phyloP scores from a whole-genome alignment of 1,284 basidiomycete genomes.

The Meripilus lineatus region DNA sequence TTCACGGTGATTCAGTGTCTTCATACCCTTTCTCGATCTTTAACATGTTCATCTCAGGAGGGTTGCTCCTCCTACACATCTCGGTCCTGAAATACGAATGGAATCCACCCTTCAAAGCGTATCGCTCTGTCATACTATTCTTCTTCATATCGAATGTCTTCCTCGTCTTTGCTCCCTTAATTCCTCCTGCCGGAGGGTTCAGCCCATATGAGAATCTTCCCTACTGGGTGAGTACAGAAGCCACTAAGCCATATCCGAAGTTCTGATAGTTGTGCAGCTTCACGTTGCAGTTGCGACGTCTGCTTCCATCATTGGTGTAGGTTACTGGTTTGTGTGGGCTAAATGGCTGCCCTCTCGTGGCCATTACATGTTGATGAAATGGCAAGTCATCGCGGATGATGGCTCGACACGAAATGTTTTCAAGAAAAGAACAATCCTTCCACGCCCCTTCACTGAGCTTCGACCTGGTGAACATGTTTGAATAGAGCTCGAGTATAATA shows the following conservation, averaged over 20 bases:
- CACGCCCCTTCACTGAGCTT: too few species aligned
- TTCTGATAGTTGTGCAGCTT: too few species aligned
- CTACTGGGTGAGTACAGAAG: slow-evolving; percentile 49
- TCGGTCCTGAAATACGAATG: slow-evolving; percentile 42
- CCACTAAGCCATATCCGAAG: background rate
- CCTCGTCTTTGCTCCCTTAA: slow-evolving; percentile 50
- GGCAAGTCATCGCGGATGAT: background rate
- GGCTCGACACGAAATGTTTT: background rate
- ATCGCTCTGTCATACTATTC: slow-evolving; percentile 39
- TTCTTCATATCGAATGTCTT: slow-evolving; percentile 65
- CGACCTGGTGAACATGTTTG: too few species aligned
- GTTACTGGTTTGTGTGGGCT: background rate
- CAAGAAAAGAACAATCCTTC: too few species aligned
- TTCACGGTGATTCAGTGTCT: slow-evolving; percentile 34
- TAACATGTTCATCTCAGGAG: slow-evolving; percentile 56
- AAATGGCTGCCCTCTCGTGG: background rate
- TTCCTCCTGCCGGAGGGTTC: slow-evolving; percentile 50
- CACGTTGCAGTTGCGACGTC: background rate
- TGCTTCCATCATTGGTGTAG: background rate
- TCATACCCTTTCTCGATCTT: slow-evolving; percentile 52
- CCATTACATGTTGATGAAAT: background rate
- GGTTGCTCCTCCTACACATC: slow-evolving; percentile 53
- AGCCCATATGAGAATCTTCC: slow-evolving; percentile 52
- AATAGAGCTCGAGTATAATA: too few species aligned
- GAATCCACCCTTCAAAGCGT: slow-evolving; percentile 59